phyloP scores from a whole-genome alignment of 768 basidiomycete species.

The Agrocybe praecox region DNA sequence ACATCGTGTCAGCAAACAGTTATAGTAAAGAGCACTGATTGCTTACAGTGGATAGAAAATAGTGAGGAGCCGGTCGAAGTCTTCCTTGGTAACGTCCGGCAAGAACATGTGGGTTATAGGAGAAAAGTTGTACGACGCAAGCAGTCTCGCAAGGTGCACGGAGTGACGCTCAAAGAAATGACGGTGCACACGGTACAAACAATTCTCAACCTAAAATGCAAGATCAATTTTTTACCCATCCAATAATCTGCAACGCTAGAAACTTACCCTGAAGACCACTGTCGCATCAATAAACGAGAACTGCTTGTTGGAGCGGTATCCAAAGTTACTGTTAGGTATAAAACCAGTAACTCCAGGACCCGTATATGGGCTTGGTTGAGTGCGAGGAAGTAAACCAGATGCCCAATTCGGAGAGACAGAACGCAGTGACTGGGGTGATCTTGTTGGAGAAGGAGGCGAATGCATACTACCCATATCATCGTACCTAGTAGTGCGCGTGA shows the following conservation, averaged over 20 bases:
- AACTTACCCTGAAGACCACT: slow-evolving; percentile 20
- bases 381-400: slow-evolving; percentile 3
- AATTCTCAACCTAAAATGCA: slow-evolving; percentile 20
- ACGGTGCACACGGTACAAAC: slow-evolving; percentile 25
- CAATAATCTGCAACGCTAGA: not conserved
- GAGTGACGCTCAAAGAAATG: slow-evolving; percentile 30
- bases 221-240: not conserved
- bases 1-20: not conserved
- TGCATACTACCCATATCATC: slow-evolving; percentile 2
- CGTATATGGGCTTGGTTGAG: not conserved
- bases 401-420: too few species aligned
- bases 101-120: slow-evolving; percentile 18
- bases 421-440: not conserved
- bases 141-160: slow-evolving; percentile 17
- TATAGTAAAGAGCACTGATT: not conserved
- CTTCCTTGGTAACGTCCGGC: slow-evolving; percentile 39
- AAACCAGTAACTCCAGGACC: not conserved
- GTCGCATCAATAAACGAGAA: slow-evolving; percentile 22
- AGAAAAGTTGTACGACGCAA: slow-evolving; percentile 9
- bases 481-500: not conserved
- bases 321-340: not conserved
- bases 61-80: slow-evolving; percentile 33
- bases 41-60: slow-evolving; percentile 38
- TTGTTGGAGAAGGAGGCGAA: slow-evolving; percentile 7
- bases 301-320: slow-evolving; percentile 1